Evolutionary conservation across 83 land plant species (phyloP).

Genomic region (Larix sibirica): DNA sequence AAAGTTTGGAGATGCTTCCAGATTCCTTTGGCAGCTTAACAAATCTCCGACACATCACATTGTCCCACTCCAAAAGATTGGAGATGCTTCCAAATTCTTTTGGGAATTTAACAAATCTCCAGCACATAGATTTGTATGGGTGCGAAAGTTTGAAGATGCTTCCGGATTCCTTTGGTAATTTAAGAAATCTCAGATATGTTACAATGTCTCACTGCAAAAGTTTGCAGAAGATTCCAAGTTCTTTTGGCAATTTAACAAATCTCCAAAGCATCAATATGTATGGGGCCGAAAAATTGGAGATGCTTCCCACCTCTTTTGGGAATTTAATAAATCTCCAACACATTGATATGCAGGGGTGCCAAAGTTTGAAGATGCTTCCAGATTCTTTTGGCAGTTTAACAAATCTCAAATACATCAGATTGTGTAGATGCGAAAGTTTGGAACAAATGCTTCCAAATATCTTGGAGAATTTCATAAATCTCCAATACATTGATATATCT

Average conservation of each 20-base stretch:
- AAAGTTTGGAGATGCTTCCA: too few relatives aligned
- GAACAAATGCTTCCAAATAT: not conserved
- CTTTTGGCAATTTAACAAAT: not conserved
- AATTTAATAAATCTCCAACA: not conserved
- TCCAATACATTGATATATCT: not conserved
- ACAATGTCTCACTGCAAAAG: not conserved
- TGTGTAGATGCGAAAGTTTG: not conserved
- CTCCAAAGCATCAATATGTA: not conserved
- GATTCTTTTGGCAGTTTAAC: not conserved
- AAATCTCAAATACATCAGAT: too few relatives aligned
- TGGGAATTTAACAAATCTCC: not conserved
- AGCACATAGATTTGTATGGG: not conserved
- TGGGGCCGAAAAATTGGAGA: not conserved
- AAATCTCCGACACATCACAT: not conserved
- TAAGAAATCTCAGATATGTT: too few relatives aligned
- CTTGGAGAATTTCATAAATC: not conserved
- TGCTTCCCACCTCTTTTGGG: not conserved
- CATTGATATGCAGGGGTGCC: not conserved
- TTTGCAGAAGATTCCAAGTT: not conserved
- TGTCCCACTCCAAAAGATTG: not conserved
- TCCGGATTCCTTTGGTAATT: not conserved
- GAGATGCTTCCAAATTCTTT: not conserved
- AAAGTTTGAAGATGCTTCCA: too few relatives aligned
- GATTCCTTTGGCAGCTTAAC: not conserved
- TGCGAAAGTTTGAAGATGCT: not conserved